Base-by-base conservation (phyloP, 768 basidiomycete species). In the Coprinopsis strossmayeri region DNA sequence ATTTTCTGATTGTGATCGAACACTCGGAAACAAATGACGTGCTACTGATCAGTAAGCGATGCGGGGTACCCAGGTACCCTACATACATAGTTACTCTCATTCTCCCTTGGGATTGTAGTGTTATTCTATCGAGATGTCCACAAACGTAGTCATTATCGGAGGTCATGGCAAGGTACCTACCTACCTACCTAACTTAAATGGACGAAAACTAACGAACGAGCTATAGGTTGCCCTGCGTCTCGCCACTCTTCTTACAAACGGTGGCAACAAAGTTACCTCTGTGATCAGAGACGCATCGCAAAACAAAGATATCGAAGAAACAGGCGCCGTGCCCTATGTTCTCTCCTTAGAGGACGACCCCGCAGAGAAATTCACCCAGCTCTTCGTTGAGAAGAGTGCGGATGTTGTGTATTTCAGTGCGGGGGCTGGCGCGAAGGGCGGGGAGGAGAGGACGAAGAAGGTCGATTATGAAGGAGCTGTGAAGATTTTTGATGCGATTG, bases 401-500 rank as follows among this genome's bases (percentile, higher is more conserved):
- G 70, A 73, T 45, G 62, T 74, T 5, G 69, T 77, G n/a, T 73
- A 73, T 52, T 75, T 73, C 51, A 67, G 67, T 28, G 73, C 73
- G 2, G 73, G 73, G 0, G 77, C 82, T 0, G 81, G 81, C 0
- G 79, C 79, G 0, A 79, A 78, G 54, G 81, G 79, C 5, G 75
- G 74, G 0, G 67, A 69, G 28, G 77, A 78, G 55, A 59, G 76
- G 26, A 82, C 78, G 2, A 74, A 72, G 58, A 69, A 66, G 24
- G 81, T 84, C 4, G 76, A 78, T 55, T 79, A 76, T 54, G 77
- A 81, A 42, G 83, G 82, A 7, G 81, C 82, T 0, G 53, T 87
- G 30, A 86, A 85, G 62, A 74, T 83, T 1, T 85, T 80, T 56
- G 83, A 86, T 57, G 84, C 82, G 0, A 67, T 87, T 45, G 83